phyloP scores from a whole-genome alignment of 116 monocot species.

The Papilionanthe hybrid region DNA sequence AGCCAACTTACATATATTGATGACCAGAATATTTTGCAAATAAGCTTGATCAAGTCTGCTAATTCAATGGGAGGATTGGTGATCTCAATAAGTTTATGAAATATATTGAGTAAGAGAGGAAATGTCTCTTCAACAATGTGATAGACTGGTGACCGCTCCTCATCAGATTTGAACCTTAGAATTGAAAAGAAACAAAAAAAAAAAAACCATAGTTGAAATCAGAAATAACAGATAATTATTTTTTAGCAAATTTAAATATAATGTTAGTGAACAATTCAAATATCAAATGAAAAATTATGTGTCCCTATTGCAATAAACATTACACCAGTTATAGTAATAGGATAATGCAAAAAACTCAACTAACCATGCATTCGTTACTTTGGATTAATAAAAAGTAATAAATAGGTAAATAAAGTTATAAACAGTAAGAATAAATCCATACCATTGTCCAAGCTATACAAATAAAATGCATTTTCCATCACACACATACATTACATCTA shows the following conservation, averaged over 20 bases:
- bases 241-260: background rate
- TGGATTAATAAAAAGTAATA: background rate
- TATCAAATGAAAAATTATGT: background rate
- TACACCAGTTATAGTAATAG: background rate
- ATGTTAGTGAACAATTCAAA: background rate
- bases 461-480: background rate
- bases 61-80: constrained; percentile 70
- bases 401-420: background rate
- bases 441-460: background rate
- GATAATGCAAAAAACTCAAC: background rate
- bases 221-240: background rate
- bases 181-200: background rate
- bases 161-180: constrained; percentile 88
- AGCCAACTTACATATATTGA: constrained; percentile 84
- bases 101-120: constrained; percentile 71
- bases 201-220: background rate
- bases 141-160: constrained; percentile 75
- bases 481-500: too few relatives aligned
- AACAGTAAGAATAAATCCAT: background rate
- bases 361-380: background rate
- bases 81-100: constrained; percentile 75
- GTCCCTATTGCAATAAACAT: background rate
- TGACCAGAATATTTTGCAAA: constrained; percentile 99
- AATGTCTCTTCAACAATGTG: constrained; percentile 84
- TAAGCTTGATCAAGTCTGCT: constrained; percentile 89